These are phyloP conservation scores for Neonectria sp. DNA, from an alignment of 2,329 filamentous ascomycete genomes.

Conservation along the genomic window DNA sequence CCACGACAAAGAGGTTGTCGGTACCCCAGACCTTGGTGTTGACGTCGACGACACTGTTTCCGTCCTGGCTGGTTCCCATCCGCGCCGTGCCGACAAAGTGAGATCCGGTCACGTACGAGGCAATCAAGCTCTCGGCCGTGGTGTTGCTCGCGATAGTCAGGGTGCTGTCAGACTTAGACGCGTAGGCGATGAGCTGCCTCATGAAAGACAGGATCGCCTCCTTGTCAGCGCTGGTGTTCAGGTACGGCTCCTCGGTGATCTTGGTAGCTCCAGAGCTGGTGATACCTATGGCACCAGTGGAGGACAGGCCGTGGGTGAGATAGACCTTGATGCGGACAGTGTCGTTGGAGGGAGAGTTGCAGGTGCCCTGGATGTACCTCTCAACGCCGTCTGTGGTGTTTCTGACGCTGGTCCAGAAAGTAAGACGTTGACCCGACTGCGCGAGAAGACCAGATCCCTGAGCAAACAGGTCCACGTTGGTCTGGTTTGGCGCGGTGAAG, in stretches of 20 bases:
- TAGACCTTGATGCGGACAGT: constrained; percentile 64
- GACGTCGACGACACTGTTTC: constrained; percentile 73
- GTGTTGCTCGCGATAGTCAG: constrained; percentile 64
- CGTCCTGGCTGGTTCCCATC: constrained; percentile 69
- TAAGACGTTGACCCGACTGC: constrained; percentile 62
- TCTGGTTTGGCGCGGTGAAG: constrained; percentile 47
- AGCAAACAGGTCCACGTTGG: constrained; percentile 52
- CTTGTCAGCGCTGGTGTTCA: constrained; percentile 53
- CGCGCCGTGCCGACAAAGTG: constrained; percentile 74
- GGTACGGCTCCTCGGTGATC: constrained; percentile 55
- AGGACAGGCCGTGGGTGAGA: constrained; percentile 65
- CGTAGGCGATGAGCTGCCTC: constrained; percentile 75
- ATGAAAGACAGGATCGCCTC: constrained; percentile 64
- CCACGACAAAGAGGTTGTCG: constrained; percentile 78
- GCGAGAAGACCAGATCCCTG: constrained; percentile 57
- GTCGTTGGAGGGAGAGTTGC: constrained; percentile 58
- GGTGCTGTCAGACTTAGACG: constrained; percentile 69
- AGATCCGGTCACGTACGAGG: constrained; percentile 64
- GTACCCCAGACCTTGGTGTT: constrained; percentile 77
- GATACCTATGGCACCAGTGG: constrained; percentile 61
- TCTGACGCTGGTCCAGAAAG: constrained; percentile 63
- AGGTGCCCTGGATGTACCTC: constrained; percentile 62
- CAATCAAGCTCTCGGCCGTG: constrained; percentile 69
- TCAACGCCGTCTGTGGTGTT: constrained; percentile 55
- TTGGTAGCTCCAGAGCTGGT: constrained; percentile 58